Conservation (phyloP, 768 basidiomycete species). For the Lactarius tabidus region DNA sequence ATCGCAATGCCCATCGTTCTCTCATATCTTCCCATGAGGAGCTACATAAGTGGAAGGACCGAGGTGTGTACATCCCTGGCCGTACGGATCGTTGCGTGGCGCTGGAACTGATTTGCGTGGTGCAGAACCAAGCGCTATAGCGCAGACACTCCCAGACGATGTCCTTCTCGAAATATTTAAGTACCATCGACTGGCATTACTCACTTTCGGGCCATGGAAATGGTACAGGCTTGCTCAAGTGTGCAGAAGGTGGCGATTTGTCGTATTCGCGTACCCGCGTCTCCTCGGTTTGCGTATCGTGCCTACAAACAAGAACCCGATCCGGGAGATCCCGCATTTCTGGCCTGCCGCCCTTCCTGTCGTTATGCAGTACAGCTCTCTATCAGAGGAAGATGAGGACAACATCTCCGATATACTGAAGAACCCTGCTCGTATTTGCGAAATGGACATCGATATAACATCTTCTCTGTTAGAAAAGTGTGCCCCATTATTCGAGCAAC, state of each 20-base stretch:
- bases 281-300: not conserved
- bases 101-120: not conserved
- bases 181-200: not conserved
- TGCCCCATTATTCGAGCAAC: not conserved
- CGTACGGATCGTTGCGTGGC: not conserved
- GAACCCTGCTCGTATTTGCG: not conserved
- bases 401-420: not conserved
- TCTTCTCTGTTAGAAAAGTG: not conserved
- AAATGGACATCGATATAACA: not conserved
- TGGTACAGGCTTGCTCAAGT: conserved; percentile 1
- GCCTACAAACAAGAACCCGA: not conserved
- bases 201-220: not conserved
- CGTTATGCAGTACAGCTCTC: not conserved
- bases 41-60: not conserved
- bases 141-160: not conserved
- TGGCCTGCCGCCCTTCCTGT: conserved; percentile 11
- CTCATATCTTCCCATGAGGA: not conserved
- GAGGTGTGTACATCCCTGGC: not conserved
- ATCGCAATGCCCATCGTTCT: not conserved
- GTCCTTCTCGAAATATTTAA: not conserved
- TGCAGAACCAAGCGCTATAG: not conserved
- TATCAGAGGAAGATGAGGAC: conserved; percentile 1
- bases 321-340: not conserved
- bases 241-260: conserved; percentile 3
- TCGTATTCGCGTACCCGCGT: not conserved